Conservation (phyloP, 805 yeast species). For the Metschnikowia orientalis region DNA sequence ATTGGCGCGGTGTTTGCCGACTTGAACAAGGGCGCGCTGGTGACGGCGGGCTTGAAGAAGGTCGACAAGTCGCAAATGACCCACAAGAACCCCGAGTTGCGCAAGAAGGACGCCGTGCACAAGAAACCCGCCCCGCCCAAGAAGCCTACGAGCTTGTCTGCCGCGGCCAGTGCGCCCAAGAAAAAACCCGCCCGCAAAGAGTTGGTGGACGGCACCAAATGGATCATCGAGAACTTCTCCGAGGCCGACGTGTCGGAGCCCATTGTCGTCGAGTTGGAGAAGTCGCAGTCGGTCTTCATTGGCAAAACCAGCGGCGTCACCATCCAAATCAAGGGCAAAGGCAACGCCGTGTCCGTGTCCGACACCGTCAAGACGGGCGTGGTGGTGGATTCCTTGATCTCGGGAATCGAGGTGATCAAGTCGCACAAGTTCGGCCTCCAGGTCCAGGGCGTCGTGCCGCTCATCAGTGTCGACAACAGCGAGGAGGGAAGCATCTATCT, state of each 20-base stretch:
- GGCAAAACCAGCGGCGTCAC: slow-evolving; percentile 74
- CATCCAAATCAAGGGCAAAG: slow-evolving; percentile 84
- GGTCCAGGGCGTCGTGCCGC: slow-evolving; percentile 75
- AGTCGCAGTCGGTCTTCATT: slow-evolving; percentile 84
- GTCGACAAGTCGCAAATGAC: slow-evolving; percentile 94
- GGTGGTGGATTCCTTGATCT: slow-evolving; percentile 77
- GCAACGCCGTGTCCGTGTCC: slow-evolving; percentile 78
- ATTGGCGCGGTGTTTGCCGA: slow-evolving; percentile 90
- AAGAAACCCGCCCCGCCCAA: slow-evolving; percentile 76
- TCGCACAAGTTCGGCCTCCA: slow-evolving; percentile 79
- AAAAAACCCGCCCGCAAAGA: slow-evolving; percentile 52
- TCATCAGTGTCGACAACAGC: slow-evolving; percentile 82
- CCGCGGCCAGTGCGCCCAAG: slow-evolving; percentile 39
- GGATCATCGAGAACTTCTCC: slow-evolving; percentile 82
- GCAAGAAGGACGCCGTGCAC: slow-evolving; percentile 46
- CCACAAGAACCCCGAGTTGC: slow-evolving; percentile 82
- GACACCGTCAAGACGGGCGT: slow-evolving; percentile 70
- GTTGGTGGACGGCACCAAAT: slow-evolving; percentile 72
- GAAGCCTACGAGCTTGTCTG: slow-evolving; percentile 64
- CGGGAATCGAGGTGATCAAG: slow-evolving; percentile 86
- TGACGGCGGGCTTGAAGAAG: slow-evolving; percentile 83
- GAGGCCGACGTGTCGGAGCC: slow-evolving; percentile 46
- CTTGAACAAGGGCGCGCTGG: slow-evolving; percentile 75
- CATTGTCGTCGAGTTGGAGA: slow-evolving; percentile 69
- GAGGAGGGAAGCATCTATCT: slow-evolving; percentile 82